phyloP scores from a whole-genome alignment of 768 basidiomycete species.

The Strobilomyces echinocephalus region DNA sequence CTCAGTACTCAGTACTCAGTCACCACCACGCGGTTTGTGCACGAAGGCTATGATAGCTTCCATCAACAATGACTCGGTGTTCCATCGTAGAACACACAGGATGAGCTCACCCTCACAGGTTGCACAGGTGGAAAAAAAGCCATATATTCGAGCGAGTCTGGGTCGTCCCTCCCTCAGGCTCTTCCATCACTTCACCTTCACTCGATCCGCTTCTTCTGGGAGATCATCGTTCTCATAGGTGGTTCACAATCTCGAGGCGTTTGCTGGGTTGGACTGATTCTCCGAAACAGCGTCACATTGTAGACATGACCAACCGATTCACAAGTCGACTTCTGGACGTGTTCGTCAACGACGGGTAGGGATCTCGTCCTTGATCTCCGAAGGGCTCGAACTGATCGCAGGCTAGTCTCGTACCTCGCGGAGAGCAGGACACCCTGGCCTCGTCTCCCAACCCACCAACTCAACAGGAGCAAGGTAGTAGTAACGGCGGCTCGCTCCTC shows the following conservation, averaged over 20 bases:
- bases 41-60: too few species aligned
- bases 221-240: not conserved
- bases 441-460: not conserved
- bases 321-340: not conserved
- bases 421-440: not conserved
- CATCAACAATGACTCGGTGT: too few species aligned
- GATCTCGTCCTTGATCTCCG: too few species aligned
- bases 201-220: not conserved
- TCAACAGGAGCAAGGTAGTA: not conserved
- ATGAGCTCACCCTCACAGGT: too few species aligned
- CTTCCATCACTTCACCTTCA: not conserved
- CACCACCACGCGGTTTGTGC: too few species aligned
- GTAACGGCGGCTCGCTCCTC: not conserved
- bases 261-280: not conserved
- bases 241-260: not conserved
- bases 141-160: too few species aligned
- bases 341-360: not conserved
- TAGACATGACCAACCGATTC: not conserved
- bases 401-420: not conserved
- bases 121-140: too few species aligned
- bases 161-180: too few species aligned
- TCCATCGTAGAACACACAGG: too few species aligned
- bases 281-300: not conserved
- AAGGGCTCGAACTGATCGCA: not conserved
- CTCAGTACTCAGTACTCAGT: too few species aligned